These are phyloP conservation scores for Populus tremula DNA, from an alignment of 345 rosid genomes.

Conservation along the genomic window DNA sequence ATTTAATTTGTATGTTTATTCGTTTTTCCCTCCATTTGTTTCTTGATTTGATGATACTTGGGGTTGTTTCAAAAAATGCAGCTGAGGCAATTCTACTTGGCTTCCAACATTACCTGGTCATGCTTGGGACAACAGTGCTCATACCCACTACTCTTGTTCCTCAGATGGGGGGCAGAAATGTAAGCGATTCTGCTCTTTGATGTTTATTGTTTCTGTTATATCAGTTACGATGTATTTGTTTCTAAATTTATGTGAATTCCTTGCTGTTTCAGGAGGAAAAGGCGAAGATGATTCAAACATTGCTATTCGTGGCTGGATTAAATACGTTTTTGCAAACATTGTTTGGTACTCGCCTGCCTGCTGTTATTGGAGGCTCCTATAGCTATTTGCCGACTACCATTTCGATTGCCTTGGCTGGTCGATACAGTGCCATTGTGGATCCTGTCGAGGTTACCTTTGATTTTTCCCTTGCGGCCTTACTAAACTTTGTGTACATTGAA, in stretches of 20 bases:
- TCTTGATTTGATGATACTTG: constrained; percentile 6
- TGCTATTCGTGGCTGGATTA: constrained; percentile 87
- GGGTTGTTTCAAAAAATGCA: constrained; percentile 35
- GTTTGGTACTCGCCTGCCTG: constrained; percentile 89
- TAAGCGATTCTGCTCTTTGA: constrained; percentile 25
- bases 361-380: constrained; percentile 81
- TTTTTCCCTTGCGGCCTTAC: not conserved
- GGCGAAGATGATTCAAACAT: constrained; percentile 88
- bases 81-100: constrained; percentile 95
- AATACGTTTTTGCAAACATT: constrained; percentile 74
- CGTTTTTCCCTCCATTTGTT: constrained; percentile 4
- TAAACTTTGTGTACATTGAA: not conserved
- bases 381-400: constrained; percentile 79
- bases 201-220: constrained; percentile 17
- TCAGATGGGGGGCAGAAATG: constrained; percentile 97
- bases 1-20: not conserved
- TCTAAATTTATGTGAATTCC: not conserved
- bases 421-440: constrained; percentile 68
- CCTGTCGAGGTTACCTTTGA: constrained; percentile 72
- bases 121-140: constrained; percentile 94
- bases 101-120: constrained; percentile 92
- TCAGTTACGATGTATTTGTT: not conserved
- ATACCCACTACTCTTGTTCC: constrained; percentile 79
- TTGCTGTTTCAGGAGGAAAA: constrained; percentile 64
- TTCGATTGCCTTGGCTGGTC: constrained; percentile 79